Evolutionary conservation across 140 eudicot genomes (phyloP), one percentile per base, ranked within the genome.

Genomic region (Bidens hawaiensis): DNA sequence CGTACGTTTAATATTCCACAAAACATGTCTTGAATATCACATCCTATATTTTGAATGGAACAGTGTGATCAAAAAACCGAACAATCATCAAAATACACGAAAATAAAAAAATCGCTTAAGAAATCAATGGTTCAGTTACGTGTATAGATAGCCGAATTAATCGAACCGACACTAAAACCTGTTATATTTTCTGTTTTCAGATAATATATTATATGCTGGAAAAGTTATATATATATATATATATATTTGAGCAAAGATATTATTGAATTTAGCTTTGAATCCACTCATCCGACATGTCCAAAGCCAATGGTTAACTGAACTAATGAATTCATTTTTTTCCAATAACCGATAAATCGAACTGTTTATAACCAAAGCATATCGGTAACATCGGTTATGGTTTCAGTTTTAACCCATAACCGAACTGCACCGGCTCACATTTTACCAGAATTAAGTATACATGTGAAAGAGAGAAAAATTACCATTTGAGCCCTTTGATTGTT

Each of bases 381-480:
- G 34, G 34, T 4, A 4, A 31, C 5, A 31, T 31, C n/a, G n/a
- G n/a, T 2, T 31, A 31, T 31, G 8, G 8, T 6, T 31, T 31
- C 10, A 9, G 36, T 31, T 0, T 2, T 31, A 31, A 31, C 38
- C 38, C 38, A 31, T 31, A 31, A 31, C 38, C 38, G 8, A 38
- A 38, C 45, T 15, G 3, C 11, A 14, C 45, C 45, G 12, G 13
- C 16, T 15, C 45, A 38, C 0, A 9, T 14, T 8, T 5, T 10
- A 14, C 45, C 45, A 11, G 57, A 23, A 50, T 19, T n/a, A 23
- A 50, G 11, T 23, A 50, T 23, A 50, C 3, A 8, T 23, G 6
- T 50, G 23, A 55, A 55, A 15, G 42, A 55, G 28, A 2, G 62
- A 55, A n/a, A 50, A 55, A 28, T 55, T 55, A 55, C 62, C 62